Evolutionary conservation across 306 rosid species (phyloP).

Genomic region (Quercus agrifolia): DNA sequence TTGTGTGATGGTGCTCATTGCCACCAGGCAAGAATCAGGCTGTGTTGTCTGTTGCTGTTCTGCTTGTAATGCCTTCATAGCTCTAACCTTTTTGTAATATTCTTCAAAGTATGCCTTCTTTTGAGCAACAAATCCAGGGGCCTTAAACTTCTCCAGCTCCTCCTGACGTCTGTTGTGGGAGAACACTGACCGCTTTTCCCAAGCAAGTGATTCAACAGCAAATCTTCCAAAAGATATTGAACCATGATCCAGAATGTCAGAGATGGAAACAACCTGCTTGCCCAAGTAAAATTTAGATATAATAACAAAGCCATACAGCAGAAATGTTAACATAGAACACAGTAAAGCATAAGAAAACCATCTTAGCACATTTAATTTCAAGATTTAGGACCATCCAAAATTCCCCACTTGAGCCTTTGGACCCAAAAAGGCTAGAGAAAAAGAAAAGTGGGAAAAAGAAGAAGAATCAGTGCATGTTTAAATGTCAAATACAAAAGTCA

Average conservation of each 20-base stretch:
- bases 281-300: not conserved
- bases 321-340: not conserved
- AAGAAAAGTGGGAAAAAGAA: not conserved
- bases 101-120: conserved; percentile 41
- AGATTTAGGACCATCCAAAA: not conserved
- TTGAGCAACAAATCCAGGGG: conserved; percentile 35
- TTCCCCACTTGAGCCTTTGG: not conserved
- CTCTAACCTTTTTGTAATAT: conserved; percentile 25
- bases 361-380: not conserved
- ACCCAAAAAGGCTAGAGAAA: not conserved
- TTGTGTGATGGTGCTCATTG: not conserved
- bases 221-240: conserved; percentile 40
- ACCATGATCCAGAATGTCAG: conserved; percentile 25
- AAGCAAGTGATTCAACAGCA: conserved; percentile 28
- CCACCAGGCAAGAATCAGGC: not conserved
- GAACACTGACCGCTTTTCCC: conserved; percentile 39
- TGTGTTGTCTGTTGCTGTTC: conserved; percentile 13
- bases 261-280: conserved; percentile 13
- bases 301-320: not conserved
- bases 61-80: conserved; percentile 13
- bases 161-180: conserved; percentile 28
- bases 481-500: not conserved
- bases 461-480: no score
- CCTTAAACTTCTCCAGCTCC: conserved; percentile 39
- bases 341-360: not conserved